Evolutionary conservation across 192 early-diverging fungal genomes (phyloP).

Genomic region (Rhizoclosmatium globosum): DNA sequence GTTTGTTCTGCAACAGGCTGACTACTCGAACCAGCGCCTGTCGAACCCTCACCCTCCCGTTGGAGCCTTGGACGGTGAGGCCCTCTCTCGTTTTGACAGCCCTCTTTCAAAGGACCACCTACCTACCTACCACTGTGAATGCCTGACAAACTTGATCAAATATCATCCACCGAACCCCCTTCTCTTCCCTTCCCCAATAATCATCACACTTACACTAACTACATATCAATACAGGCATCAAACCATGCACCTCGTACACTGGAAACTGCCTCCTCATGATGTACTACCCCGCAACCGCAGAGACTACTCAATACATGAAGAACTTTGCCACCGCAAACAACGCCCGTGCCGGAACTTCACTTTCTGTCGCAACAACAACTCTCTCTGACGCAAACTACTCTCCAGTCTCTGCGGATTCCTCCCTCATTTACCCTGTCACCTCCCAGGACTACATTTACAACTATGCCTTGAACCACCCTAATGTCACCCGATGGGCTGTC

Average conservation of each 20-base stretch:
- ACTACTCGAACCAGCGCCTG: constrained; percentile 51
- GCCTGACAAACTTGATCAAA: neutral
- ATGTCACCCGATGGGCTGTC: constrained; percentile 69
- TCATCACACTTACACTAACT: neutral
- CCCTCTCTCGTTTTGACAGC: neutral
- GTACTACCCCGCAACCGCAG: constrained; percentile 36
- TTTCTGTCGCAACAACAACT: constrained; percentile 50
- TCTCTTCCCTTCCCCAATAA: neutral
- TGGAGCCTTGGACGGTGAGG: constrained; percentile 56
- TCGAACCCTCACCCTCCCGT: constrained; percentile 45
- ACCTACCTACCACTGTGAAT: neutral
- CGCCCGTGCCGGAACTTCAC: constrained; percentile 17
- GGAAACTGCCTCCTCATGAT: constrained; percentile 38
- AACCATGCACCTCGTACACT: constrained; percentile 42
- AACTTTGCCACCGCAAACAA: constrained; percentile 33
- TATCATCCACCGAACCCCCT: neutral
- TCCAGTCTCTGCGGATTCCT: constrained; percentile 56
- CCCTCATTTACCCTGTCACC: constrained; percentile 56
- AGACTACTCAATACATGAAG: constrained; percentile 35
- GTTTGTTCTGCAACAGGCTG: constrained; percentile 63
- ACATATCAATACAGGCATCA: constrained; percentile 19
- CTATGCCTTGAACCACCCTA: constrained; percentile 72
- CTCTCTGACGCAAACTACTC: constrained; percentile 58
- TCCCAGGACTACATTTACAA: constrained; percentile 70
- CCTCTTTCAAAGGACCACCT: neutral